These are phyloP conservation scores for Helichrysum umbraculigerum DNA, from an alignment of 129 eudicot genomes.

Conservation along the genomic window DNA sequence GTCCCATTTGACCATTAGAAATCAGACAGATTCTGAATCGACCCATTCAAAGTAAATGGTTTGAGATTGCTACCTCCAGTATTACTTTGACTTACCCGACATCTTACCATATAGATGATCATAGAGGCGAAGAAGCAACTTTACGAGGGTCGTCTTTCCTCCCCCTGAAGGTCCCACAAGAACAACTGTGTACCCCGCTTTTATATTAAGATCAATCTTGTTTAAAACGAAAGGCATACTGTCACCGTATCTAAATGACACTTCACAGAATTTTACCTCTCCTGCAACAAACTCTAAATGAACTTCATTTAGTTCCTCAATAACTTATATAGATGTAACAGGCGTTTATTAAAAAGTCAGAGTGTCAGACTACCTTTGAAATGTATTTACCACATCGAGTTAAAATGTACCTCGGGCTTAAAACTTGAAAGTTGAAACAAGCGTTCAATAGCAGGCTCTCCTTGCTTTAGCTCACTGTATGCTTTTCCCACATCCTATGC, in stretches of 20 bases:
- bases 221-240: slow-evolving; percentile 50
- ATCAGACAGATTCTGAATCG: not conserved
- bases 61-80: not conserved
- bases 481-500: slow-evolving; percentile 96
- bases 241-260: slow-evolving; percentile 70
- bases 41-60: not conserved
- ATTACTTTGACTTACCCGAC: not conserved
- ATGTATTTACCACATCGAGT: slow-evolving; percentile 15
- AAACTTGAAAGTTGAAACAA: slow-evolving; percentile 73
- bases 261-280: slow-evolving; percentile 60
- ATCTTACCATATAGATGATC: slow-evolving; percentile 74
- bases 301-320: slow-evolving; percentile 65
- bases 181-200: slow-evolving; percentile 92
- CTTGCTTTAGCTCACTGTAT: slow-evolving; percentile 93
- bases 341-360: not conserved
- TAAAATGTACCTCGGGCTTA: slow-evolving; percentile 52
- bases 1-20: not conserved
- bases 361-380: slow-evolving; percentile 3
- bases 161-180: slow-evolving; percentile 98
- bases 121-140: slow-evolving; percentile 93
- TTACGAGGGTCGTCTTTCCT: slow-evolving; percentile 87
- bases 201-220: slow-evolving; percentile 67
- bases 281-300: slow-evolving; percentile 62
- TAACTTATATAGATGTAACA: slow-evolving; percentile 42
- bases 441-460: slow-evolving; percentile 95